Conservation (phyloP, 345 rosid species). For the Euphorbia peplus region DNA sequence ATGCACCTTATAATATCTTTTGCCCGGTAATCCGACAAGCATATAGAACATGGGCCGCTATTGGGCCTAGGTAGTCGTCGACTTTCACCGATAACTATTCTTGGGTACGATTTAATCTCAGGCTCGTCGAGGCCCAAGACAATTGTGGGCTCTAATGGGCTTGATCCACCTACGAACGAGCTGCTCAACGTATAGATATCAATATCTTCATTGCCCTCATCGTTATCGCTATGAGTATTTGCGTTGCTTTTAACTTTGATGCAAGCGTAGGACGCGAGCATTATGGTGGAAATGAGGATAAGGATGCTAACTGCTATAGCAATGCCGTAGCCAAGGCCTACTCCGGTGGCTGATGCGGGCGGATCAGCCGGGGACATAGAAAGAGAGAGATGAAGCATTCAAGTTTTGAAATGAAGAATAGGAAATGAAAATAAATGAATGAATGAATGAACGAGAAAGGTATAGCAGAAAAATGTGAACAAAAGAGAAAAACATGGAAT, state of each 20-base stretch:
- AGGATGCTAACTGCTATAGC: constrained; percentile 77
- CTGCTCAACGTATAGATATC: background rate
- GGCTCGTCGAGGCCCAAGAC: constrained; percentile 41
- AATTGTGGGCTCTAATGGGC: background rate
- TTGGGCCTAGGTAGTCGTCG: constrained; percentile 52
- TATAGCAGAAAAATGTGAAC: background rate
- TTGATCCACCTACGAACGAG: background rate
- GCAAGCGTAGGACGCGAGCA: constrained; percentile 72
- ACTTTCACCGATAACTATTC: constrained; percentile 59
- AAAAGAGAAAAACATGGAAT: background rate
- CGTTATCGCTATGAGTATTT: background rate
- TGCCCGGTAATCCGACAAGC: constrained; percentile 53
- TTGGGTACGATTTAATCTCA: constrained; percentile 50
- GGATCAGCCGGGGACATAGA: constrained; percentile 46
- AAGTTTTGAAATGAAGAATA: no score
- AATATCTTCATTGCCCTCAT: background rate
- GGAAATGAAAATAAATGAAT: background rate
- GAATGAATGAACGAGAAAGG: background rate
- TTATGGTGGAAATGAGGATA: constrained; percentile 68
- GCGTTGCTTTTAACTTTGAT: constrained; percentile 38
- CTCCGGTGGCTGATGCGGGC: constrained; percentile 43
- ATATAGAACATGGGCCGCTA: constrained; percentile 62
- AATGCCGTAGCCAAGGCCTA: constrained; percentile 77
- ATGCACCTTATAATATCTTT: constrained; percentile 49
- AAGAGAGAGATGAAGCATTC: background rate